Evolutionary conservation across 768 basidiomycete genomes (phyloP).

Genomic region (Lactarius sp.): DNA sequence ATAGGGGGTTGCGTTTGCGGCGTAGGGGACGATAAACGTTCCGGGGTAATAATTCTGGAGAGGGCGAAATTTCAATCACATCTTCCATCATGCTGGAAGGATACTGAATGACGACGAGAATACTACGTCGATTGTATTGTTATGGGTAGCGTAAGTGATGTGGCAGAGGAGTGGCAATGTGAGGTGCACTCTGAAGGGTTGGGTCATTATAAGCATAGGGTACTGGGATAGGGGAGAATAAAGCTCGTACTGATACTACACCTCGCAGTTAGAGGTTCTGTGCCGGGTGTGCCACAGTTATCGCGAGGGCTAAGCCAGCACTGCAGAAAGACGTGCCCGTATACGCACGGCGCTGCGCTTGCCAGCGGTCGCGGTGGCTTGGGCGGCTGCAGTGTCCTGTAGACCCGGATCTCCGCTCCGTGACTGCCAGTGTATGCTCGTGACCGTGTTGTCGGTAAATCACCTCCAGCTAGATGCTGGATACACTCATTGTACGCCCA

Average conservation of each 20-base stretch:
- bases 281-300: neutral
- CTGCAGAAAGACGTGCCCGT: neutral
- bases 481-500: neutral
- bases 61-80: constrained; percentile 23
- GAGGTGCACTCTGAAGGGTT: neutral
- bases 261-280: neutral
- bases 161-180: neutral
- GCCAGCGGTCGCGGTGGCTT: neutral
- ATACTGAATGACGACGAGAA: neutral
- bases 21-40: constrained; percentile 12
- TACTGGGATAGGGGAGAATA: neutral
- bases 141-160: neutral
- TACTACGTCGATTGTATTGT: neutral
- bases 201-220: constrained; percentile 1
- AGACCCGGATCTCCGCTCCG: neutral
- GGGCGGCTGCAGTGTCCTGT: neutral
- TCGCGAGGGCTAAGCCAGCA: neutral
- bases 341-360: neutral
- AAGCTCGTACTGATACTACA: neutral
- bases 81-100: constrained; percentile 12
- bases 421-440: neutral
- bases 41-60: constrained; percentile 14
- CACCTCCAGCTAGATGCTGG: too few relatives aligned
- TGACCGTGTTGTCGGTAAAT: neutral
- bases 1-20: constrained; percentile 20